Base-by-base conservation (phyloP, 2,329 filamentous ascomycete genomes). In the Aschersonia sp. region DNA sequence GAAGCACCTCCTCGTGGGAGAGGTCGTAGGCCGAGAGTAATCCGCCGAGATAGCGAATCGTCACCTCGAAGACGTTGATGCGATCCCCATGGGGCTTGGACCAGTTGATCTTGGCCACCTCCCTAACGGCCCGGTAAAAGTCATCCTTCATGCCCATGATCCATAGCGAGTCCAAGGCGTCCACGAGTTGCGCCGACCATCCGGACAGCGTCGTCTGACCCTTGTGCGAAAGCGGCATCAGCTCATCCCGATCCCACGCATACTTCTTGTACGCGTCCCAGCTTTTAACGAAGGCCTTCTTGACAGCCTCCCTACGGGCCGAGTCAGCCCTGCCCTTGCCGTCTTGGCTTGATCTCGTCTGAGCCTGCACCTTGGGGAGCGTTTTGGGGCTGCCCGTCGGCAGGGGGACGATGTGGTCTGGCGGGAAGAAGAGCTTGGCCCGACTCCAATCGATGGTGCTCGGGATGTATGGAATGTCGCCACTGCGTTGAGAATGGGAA, bases 1-100 rank as follows among this genome's bases (percentile, higher is more conserved):
- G 65, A 30, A 78, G 61, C 7, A 65, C 59, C 5, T 62, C 59
- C 51, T 74, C 69, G 9, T 61, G 58, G 40, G 70, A 73, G 43
- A 77, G 61, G 50, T 77, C 74, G 51, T 75, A 74, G 1, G 74
- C 73, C 1, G 70, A 63, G 10, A 77, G 57, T 10, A 77, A 62
- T 1, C 73, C 74, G 40, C 74, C 74, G 0, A 77, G 63, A 52
- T 75, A 71, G 31, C 73, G 66, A 52, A 77, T 77, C 31, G 74
- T 81, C 5, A 78, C 80, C 58, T 83, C 80, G 52, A 83, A 83
- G n/a, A 76, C 54, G 47, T 72, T 79, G 54, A 81, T 72, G 20
- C 42, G 64, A 2, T 61, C 56, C 32, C 64, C 60, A 3, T 57
- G 61, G 3, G 71, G 71, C 5, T 68, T 72, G 12, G 66, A 64